Conservation (phyloP, 352 stramenopile genomes). For the Globisporangium nagaii region DNA sequence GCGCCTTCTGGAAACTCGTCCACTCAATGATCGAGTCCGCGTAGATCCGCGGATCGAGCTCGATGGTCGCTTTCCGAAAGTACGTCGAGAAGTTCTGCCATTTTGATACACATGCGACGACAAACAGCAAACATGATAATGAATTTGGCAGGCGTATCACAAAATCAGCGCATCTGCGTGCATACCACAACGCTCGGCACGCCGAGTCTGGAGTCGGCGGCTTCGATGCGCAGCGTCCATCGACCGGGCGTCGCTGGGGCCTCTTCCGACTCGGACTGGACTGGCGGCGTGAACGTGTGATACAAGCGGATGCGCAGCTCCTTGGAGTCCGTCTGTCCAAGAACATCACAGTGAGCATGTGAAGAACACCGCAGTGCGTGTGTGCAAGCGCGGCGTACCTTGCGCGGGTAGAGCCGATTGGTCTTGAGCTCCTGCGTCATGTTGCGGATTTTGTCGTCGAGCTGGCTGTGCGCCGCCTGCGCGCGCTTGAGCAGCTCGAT, state of each 20-base stretch:
- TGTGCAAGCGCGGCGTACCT: slow-evolving; percentile 7
- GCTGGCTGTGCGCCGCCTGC: slow-evolving; percentile 28
- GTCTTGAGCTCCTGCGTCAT: slow-evolving; percentile 55
- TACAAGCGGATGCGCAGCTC: slow-evolving; percentile 51
- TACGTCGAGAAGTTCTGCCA: slow-evolving; percentile 69
- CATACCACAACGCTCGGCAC: slow-evolving; percentile 33
- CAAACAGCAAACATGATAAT: not conserved
- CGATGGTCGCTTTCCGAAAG: slow-evolving; percentile 71
- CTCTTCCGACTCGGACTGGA: slow-evolving; percentile 23
- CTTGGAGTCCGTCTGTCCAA: slow-evolving; percentile 41
- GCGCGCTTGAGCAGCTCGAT: slow-evolving; percentile 50
- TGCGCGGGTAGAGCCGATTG: slow-evolving; percentile 52
- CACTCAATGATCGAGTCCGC: slow-evolving; percentile 71
- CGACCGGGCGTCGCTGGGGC: slow-evolving; percentile 23
- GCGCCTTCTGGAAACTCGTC: slow-evolving; percentile 73
- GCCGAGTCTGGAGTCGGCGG: slow-evolving; percentile 26
- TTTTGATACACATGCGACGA: not conserved
- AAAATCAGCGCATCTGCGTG: no score
- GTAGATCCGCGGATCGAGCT: slow-evolving; percentile 64
- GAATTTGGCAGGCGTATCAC: not conserved
- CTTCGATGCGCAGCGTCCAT: slow-evolving; percentile 70
- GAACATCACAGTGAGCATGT: not conserved
- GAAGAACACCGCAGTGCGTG: not conserved
- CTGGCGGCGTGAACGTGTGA: slow-evolving; percentile 51
- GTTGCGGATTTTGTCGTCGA: slow-evolving; percentile 36